Evolutionary conservation across 352 stramenopile species (phyloP).

Genomic region (Phytophthora cryptogea): DNA sequence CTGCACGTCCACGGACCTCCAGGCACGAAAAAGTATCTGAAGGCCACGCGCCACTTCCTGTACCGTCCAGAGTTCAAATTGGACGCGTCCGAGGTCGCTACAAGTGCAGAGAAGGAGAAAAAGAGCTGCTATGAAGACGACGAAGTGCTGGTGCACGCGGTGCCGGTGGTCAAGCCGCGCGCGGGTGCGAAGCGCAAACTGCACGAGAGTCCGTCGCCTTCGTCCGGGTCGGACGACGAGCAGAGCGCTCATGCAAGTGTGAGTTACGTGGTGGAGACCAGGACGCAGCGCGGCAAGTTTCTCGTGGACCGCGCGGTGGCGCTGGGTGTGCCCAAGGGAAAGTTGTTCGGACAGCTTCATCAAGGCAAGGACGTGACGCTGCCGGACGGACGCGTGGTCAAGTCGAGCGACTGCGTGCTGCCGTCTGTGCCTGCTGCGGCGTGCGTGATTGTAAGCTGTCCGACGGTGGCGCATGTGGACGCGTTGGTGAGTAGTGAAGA

Average conservation of each 20-base stretch:
- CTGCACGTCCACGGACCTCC: slow-evolving; percentile 75
- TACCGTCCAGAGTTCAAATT: slow-evolving; percentile 65
- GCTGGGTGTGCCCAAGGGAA: slow-evolving; percentile 76
- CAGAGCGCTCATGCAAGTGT: slow-evolving; percentile 45
- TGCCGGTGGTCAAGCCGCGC: slow-evolving; percentile 39
- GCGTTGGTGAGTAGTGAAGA: slow-evolving; percentile 43
- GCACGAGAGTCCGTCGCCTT: slow-evolving; percentile 26
- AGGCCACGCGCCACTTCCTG: slow-evolving; percentile 87
- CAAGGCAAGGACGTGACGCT: slow-evolving; percentile 81
- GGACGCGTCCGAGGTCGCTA: slow-evolving; percentile 41
- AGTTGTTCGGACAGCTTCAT: slow-evolving; percentile 78
- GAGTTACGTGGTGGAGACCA: slow-evolving; percentile 81
- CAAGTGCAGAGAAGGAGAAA: slow-evolving; percentile 5
- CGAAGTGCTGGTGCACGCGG: slow-evolving; percentile 56
- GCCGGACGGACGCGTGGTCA: slow-evolving; percentile 60
- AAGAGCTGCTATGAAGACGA: slow-evolving; percentile 55
- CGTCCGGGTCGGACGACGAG: slow-evolving; percentile 11
- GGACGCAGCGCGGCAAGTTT: slow-evolving; percentile 75
- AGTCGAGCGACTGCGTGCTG: slow-evolving; percentile 71
- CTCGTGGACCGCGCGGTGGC: slow-evolving; percentile 69
- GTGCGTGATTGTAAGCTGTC: slow-evolving; percentile 66
- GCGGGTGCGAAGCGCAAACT: slow-evolving; percentile 68
- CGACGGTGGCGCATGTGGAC: slow-evolving; percentile 62
- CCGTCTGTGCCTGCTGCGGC: slow-evolving; percentile 56
- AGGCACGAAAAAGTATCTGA: slow-evolving; percentile 68